phyloP scores from a whole-genome alignment of 2,329 filamentous ascomycete genomes.

The Teratosphaeria destructans region DNA sequence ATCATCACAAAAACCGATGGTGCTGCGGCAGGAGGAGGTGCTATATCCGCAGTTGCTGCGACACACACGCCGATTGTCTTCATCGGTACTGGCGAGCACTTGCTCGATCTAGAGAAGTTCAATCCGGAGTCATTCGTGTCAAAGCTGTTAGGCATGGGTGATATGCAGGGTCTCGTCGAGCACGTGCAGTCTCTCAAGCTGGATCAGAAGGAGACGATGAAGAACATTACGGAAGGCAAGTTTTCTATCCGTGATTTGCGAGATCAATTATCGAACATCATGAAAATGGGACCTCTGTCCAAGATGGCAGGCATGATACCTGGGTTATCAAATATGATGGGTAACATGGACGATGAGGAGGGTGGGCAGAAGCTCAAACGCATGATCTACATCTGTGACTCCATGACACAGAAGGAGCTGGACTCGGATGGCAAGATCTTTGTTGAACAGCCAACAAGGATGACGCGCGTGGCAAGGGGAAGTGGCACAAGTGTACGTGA shows the following conservation, averaged over 20 bases:
- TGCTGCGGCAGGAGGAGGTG: constrained; percentile 88
- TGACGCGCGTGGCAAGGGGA: constrained; percentile 83
- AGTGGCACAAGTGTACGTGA: constrained; percentile 85
- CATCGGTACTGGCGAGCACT: constrained; percentile 93
- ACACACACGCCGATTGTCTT: constrained; percentile 97
- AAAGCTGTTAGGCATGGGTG: constrained; percentile 92
- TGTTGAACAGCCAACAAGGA: constrained; percentile 79
- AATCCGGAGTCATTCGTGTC: constrained; percentile 86
- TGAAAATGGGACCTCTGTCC: constrained; percentile 97
- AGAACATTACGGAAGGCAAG: constrained; percentile 93
- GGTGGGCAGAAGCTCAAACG: constrained; percentile 86
- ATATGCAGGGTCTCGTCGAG: constrained; percentile 89
- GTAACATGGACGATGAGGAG: constrained; percentile 93
- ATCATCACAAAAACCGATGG: constrained; percentile 99
- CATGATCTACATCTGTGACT: constrained; percentile 99
- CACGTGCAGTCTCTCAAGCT: constrained; percentile 93
- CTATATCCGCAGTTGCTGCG: constrained; percentile 92
- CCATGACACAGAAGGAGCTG: constrained; percentile 92
- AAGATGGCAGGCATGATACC: constrained; percentile 99
- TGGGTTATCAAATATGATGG: constrained; percentile 85
- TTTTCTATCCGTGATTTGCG: constrained; percentile 91
- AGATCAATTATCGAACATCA: constrained; percentile 93
- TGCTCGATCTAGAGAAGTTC: constrained; percentile 89
- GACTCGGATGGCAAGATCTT: constrained; percentile 94
- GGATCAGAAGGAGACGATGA: constrained; percentile 98